Base-by-base conservation (phyloP, 2,329 filamentous ascomycete species). In the Seiridium unicorne region DNA sequence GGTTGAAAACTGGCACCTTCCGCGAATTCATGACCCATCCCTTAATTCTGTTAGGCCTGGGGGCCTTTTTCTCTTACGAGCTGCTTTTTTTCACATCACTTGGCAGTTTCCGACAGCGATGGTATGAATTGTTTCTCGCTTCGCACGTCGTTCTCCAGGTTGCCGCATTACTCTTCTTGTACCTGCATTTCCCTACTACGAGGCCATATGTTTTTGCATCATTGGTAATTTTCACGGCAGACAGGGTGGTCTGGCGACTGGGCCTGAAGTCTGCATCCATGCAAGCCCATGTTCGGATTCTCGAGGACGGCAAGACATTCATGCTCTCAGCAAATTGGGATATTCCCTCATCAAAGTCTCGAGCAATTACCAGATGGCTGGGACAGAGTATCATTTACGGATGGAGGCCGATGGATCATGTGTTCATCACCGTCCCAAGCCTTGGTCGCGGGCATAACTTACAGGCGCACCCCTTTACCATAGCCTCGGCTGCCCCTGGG, bases 381-480 rank as follows among this genome's bases (percentile, higher is more conserved):
- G 38, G 67, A 60, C 61, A 72, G 60, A 74, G 75, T 66, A 78
- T 82, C 64, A 68, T 65, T 4, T 62, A 77, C 54, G 86, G 86
- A 46, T 89, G 87, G 86, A 68, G 76, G 26, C 81, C 86, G 2
- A 84, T 84, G 13, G 84, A 88, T 65, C 87, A 89, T 69, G 78
- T 88, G 54, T 89, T 89, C 71, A 69, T 89, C 60, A 83, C 83
- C 1, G 73, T 89, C 1, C 86, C 86, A 0, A 74, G 73, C 0
- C 76, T 89, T 5, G 81, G 81, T 2, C 70, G 73, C 3, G 80
- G 76, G 58, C 81, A 88, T 66, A 68, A 74, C 3, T 68, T 88
- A 1, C 87, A 89, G 71, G 79, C 86, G 0, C 87, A 90, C 67
- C 87, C 87, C 0, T 89, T 89, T 71, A 89, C 86, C 7, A 88